phyloP scores from a whole-genome alignment of 2,329 filamentous ascomycete genomes.

The Cercospora sojina region DNA sequence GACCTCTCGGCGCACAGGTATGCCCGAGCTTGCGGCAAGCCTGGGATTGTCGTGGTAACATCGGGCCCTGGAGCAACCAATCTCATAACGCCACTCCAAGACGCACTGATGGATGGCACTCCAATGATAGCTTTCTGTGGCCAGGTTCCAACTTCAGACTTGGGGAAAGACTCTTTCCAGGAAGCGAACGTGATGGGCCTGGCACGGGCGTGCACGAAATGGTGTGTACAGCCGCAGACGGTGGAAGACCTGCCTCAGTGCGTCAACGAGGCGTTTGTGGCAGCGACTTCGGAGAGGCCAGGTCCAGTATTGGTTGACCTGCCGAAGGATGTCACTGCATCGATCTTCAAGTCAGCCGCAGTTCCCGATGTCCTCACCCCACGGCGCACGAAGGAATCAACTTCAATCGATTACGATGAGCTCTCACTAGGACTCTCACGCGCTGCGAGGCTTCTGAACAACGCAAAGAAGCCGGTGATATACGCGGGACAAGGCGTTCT shows the following conservation, averaged over 20 bases:
- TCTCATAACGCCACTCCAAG: constrained; percentile 91
- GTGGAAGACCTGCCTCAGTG: neutral
- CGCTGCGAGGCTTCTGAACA: neutral
- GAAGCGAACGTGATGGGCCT: constrained; percentile 93
- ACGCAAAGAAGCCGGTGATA: neutral
- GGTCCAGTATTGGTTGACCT: neutral
- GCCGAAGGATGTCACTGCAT: neutral
- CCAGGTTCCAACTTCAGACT: constrained; percentile 82
- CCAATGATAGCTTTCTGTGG: constrained; percentile 93
- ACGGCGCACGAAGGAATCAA: neutral
- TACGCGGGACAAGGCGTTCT: neutral
- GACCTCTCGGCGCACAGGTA: neutral
- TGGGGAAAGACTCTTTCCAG: constrained; percentile 94
- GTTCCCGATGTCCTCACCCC: neutral
- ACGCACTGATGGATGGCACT: constrained; percentile 89
- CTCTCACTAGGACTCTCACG: neutral
- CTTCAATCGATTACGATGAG: neutral
- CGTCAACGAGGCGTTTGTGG: neutral
- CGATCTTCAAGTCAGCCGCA: neutral
- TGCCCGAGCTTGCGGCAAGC: neutral
- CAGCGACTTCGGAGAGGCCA: neutral
- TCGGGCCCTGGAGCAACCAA: constrained; percentile 62
- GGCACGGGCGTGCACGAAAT: constrained; percentile 29
- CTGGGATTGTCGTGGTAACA: neutral
- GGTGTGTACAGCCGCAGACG: neutral